Conservation (phyloP, 352 stramenopile species). For the Phytophthora quininea region DNA sequence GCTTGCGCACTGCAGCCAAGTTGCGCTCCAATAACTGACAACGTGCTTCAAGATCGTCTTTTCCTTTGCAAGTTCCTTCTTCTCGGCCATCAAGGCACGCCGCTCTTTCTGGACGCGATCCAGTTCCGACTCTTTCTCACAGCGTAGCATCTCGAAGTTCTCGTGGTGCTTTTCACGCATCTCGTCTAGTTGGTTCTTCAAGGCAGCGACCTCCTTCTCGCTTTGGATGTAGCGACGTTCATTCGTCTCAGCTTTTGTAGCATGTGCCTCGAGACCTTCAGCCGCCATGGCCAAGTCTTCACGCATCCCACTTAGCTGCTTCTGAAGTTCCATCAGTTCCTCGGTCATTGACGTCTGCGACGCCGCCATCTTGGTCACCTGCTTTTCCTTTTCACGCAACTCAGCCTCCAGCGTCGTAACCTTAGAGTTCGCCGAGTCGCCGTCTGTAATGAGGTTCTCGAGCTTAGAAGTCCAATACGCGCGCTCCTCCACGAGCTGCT, state of each 20-base stretch:
- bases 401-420: constrained; percentile 41
- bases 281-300: constrained; percentile 74
- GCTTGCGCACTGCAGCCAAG: constrained; percentile 42
- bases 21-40: constrained; percentile 42
- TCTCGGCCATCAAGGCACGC: constrained; percentile 29
- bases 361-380: constrained; percentile 66
- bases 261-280: constrained; percentile 71
- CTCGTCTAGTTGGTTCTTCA: constrained; percentile 54
- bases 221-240: constrained; percentile 55
- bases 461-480: constrained; percentile 76
- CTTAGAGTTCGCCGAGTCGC: constrained; percentile 51
- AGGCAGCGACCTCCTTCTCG: constrained; percentile 55
- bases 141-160: constrained; percentile 65
- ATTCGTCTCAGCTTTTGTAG: constrained; percentile 57
- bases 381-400: constrained; percentile 72
- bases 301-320: constrained; percentile 60
- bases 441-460: constrained; percentile 65
- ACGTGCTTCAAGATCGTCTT: constrained; percentile 35
- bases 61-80: constrained; percentile 40
- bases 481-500: constrained; percentile 63
- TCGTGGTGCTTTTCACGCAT: constrained; percentile 64
- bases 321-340: constrained; percentile 66
- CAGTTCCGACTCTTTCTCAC: constrained; percentile 65
- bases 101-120: constrained; percentile 53
- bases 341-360: constrained; percentile 68